A percentile compares a stretch with the other conserved stretches of the same genome.
Evolutionary conservation across 2,329 filamentous ascomycete species (phyloP).

Genomic region (Mollisiaceae sp.): DNA sequence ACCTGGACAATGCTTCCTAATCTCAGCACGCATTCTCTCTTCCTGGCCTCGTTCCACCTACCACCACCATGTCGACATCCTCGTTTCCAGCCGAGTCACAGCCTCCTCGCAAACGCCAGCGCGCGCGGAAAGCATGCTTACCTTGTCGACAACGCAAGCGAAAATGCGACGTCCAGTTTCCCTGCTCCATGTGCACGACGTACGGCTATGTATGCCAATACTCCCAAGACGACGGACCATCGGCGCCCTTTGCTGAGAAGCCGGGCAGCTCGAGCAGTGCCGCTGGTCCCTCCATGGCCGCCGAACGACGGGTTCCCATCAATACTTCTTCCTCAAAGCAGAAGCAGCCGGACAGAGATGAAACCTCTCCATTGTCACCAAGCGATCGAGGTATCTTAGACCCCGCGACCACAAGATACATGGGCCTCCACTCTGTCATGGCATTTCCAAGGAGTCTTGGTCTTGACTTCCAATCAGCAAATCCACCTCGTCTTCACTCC

Average conservation of each 20-base stretch:
- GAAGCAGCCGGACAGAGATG: background rate
- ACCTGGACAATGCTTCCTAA: too few species aligned
- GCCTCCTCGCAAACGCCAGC: slow-evolving; percentile 28
- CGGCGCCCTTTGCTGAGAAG: slow-evolving; percentile 25
- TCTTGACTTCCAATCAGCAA: slow-evolving; percentile 40
- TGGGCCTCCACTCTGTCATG: slow-evolving; percentile 40
- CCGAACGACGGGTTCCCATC: slow-evolving; percentile 2
- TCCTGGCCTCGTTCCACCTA: background rate
- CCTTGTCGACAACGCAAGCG: slow-evolving; percentile 37
- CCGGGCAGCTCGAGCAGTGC: background rate
- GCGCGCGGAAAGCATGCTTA: slow-evolving; percentile 34
- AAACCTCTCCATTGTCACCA: background rate
- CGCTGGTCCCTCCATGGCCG: slow-evolving; percentile 15
- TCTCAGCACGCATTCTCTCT: background rate
- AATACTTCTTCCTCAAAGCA: slow-evolving; percentile 15
- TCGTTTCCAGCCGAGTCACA: background rate
- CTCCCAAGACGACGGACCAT: slow-evolving; percentile 22
- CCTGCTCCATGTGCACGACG: slow-evolving; percentile 35
- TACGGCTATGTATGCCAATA: slow-evolving; percentile 36
- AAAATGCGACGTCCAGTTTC: slow-evolving; percentile 35
- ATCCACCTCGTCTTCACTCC: slow-evolving; percentile 44
- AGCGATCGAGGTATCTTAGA: slow-evolving; percentile 36
- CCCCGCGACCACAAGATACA: slow-evolving; percentile 42
- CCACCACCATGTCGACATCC: slow-evolving; percentile 17
- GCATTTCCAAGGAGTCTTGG: slow-evolving; percentile 43